Base-by-base conservation (phyloP, 257 asterid genomes). In the Nemophila menziesii region DNA sequence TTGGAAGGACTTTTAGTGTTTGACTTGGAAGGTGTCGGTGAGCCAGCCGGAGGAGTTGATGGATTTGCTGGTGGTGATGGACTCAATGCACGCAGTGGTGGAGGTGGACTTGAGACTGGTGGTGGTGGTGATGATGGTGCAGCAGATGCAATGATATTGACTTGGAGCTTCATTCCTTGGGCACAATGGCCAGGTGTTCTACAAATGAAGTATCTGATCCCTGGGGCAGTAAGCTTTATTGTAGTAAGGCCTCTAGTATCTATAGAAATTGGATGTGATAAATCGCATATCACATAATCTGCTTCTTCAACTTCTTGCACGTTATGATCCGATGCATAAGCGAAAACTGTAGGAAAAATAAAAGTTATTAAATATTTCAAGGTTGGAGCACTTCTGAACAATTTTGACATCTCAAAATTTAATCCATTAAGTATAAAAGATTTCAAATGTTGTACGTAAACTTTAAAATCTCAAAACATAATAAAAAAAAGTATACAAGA, bases 311-410 rank as follows among this genome's bases (percentile, higher is more conserved):
- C 92, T 71, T 80, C 82, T 12, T 57, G 64, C 5, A 80, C 82
- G 43, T 71, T 72, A 38, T 85, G 95, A 49, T 54, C 72, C 36
- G 39, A 17, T 12, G 64, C 34, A 61, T 68, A 78, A 47, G 21
- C 41, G 61, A 85, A 85, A 53, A 64, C 95, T 85, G 79, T 69
- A 60, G 16, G n/a, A n/a, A n/a, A n/a, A n/a, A n/a, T n/a, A n/a
- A n/a, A n/a, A n/a, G n/a, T n/a, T n/a, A n/a, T n/a, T n/a, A n/a
- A n/a, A n/a, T n/a, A n/a, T n/a, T n/a, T n/a, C n/a, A n/a, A n/a
- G n/a, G n/a, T n/a, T n/a, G n/a, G n/a, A n/a, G n/a, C n/a, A n/a
- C n/a, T n/a, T n/a, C n/a, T n/a, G n/a, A n/a, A n/a, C n/a, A n/a
- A n/a, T n/a, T n/a, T n/a, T n/a, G n/a, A n/a, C n/a, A n/a, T n/a